phyloP scores from a whole-genome alignment of 768 basidiomycete species.

The Naganishia antarctica region DNA sequence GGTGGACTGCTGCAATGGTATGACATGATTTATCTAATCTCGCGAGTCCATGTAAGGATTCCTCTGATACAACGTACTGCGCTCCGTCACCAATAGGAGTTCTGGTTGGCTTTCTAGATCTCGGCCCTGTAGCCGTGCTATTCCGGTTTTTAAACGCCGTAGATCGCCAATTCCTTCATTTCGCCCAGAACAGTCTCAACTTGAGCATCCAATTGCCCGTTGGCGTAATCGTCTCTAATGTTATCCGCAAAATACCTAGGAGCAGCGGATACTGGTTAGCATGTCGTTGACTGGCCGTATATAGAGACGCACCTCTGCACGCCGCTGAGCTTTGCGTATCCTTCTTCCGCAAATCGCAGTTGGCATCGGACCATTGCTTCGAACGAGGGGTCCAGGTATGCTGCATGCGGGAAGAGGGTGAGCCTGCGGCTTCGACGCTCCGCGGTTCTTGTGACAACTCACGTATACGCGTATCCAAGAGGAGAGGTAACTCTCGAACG shows the following conservation, averaged over 20 bases:
- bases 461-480: constrained; percentile 87
- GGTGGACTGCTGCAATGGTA: no score
- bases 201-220: constrained; percentile 91
- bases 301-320: constrained; percentile 63
- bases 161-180: constrained; percentile 93
- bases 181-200: constrained; percentile 96
- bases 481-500: constrained; percentile 79
- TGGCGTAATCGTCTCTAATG: constrained; percentile 93
- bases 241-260: constrained; percentile 80
- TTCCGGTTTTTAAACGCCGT: constrained; percentile 53
- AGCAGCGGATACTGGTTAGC: no score
- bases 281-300: no score
- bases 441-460: constrained; percentile 24
- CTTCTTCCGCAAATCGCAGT: constrained; percentile 94
- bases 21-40: neutral
- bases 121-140: no score
- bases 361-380: constrained; percentile 96
- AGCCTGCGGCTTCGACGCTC: neutral
- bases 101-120: no score
- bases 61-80: no score
- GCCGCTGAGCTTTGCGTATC: constrained; percentile 91
- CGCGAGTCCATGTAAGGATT: no score
- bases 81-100: no score
- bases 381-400: constrained; percentile 97
- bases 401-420: constrained; percentile 23